Conservation (phyloP, 1,284 basidiomycete species). For the Cutaneotrichosporon cavernicola region DNA sequence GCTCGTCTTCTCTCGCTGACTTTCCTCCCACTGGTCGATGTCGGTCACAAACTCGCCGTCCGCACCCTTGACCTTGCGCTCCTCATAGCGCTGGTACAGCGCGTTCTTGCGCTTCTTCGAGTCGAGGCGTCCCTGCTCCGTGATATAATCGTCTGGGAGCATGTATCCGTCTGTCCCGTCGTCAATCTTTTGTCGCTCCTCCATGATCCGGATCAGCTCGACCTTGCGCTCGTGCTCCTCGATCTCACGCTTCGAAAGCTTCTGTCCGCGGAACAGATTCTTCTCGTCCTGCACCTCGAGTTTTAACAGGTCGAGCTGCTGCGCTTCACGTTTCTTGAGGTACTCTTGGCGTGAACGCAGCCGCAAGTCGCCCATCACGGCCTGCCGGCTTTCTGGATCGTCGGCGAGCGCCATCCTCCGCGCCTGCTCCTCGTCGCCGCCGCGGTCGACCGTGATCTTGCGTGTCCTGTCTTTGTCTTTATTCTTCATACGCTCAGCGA, state of each 20-base stretch:
- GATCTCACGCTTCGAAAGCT: constrained; percentile 78
- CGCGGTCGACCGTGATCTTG: constrained; percentile 86
- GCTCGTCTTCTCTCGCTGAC: constrained; percentile 84
- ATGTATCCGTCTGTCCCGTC: constrained; percentile 93
- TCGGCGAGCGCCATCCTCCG: constrained; percentile 79
- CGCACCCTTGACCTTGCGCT: constrained; percentile 66
- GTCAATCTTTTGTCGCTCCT: constrained; percentile 88
- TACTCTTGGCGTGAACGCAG: constrained; percentile 89
- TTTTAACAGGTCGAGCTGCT: constrained; percentile 89
- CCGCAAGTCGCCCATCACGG: constrained; percentile 79
- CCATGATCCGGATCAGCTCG: constrained; percentile 84
- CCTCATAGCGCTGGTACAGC: constrained; percentile 91
- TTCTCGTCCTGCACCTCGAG: constrained; percentile 93
- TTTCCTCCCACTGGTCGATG: constrained; percentile 92
- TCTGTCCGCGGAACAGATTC: constrained; percentile 75
- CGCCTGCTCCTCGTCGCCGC: constrained; percentile 77
- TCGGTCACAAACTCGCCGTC: constrained; percentile 93
- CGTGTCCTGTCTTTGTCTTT: constrained; percentile 83
- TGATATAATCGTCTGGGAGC: constrained; percentile 94
- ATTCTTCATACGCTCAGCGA: constrained; percentile 80
- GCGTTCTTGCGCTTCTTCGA: constrained; percentile 93
- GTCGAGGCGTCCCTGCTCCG: constrained; percentile 98
- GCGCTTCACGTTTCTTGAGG: constrained; percentile 89
- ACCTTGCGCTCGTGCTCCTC: constrained; percentile 86
- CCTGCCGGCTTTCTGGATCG: constrained; percentile 70